Conservation (phyloP, 768 basidiomycete genomes). For the Gelatoporia subvermispora region DNA sequence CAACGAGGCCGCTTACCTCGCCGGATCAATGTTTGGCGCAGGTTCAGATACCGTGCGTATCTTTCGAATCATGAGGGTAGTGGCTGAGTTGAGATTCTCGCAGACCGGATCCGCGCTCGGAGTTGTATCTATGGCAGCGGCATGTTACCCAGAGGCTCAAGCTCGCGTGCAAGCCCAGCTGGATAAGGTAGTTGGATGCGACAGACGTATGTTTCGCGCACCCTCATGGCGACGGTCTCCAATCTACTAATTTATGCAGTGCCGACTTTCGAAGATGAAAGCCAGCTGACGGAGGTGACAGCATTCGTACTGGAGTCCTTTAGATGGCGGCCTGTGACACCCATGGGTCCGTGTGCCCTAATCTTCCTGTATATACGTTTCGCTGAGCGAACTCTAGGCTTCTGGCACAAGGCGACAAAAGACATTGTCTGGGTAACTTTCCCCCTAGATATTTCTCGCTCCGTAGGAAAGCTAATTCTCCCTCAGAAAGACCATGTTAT, state of each 20-base stretch:
- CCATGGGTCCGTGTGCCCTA: conserved; percentile 19
- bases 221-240: too few relatives aligned
- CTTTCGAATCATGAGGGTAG: too few relatives aligned
- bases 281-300: conserved; percentile 30
- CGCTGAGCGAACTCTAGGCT: conserved; percentile 35
- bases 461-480: background rate
- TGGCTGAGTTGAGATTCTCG: background rate
- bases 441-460: background rate
- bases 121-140: conserved; percentile 32
- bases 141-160: conserved; percentile 28
- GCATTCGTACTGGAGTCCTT: conserved; percentile 38
- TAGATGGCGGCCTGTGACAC: conserved; percentile 36
- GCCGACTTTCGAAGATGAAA: conserved; percentile 35
- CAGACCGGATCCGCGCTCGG: conserved; percentile 26
- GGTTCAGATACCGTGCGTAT: conserved; percentile 35
- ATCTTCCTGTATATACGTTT: background rate
- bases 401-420: conserved; percentile 58
- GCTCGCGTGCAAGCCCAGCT: conserved; percentile 31
- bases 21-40: conserved; percentile 40
- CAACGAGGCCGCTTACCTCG: conserved; percentile 33
- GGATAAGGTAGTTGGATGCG: conserved; percentile 31
- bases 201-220: conserved; percentile 23
- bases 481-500: conserved; percentile 32
- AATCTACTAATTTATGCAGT: conserved; percentile 18
- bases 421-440: conserved; percentile 54